These are phyloP conservation scores for Candida krabiensis DNA, from an alignment of 805 yeast species.

Conservation along the genomic window DNA sequence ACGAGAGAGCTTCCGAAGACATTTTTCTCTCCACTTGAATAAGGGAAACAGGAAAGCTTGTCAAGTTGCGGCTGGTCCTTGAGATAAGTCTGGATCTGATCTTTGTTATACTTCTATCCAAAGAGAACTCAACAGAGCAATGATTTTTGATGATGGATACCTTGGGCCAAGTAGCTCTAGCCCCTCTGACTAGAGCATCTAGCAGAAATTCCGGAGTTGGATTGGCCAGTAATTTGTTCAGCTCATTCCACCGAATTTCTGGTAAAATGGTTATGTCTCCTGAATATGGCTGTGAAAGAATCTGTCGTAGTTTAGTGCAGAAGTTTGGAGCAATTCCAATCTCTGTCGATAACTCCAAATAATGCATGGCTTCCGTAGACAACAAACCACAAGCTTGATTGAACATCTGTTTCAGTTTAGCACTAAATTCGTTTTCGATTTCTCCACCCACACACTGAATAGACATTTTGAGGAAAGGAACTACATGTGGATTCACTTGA, in stretches of 20 bases:
- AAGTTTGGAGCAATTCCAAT: slow-evolving; percentile 73
- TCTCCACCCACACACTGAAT: slow-evolving; percentile 70
- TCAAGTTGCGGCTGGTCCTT: slow-evolving; percentile 14
- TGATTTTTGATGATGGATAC: slow-evolving; percentile 82
- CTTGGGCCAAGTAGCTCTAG: slow-evolving; percentile 93
- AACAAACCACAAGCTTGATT: slow-evolving; percentile 57
- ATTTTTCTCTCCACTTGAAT: slow-evolving; percentile 6
- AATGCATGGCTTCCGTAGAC: slow-evolving; percentile 75
- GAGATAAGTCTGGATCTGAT: slow-evolving; percentile 62
- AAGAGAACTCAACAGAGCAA: slow-evolving; percentile 83
- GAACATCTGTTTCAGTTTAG: slow-evolving; percentile 51
- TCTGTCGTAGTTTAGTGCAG: slow-evolving; percentile 69
- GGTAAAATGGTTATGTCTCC: slow-evolving; percentile 96
- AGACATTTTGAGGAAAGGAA: slow-evolving; percentile 75
- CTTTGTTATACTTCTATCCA: slow-evolving; percentile 75
- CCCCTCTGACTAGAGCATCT: slow-evolving; percentile 76
- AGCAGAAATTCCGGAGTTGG: slow-evolving; percentile 78
- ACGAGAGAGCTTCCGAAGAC: neutral
- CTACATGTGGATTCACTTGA: slow-evolving; percentile 96
- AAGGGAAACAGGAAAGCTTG: slow-evolving; percentile 16
- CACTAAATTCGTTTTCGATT: slow-evolving; percentile 58
- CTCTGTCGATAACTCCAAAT: slow-evolving; percentile 69
- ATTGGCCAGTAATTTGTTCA: slow-evolving; percentile 66
- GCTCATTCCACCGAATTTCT: slow-evolving; percentile 57
- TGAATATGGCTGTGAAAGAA: slow-evolving; percentile 81